Evolutionary conservation across 148 eudicot species (phyloP).

Genomic region (Suaeda aralocaspica): DNA sequence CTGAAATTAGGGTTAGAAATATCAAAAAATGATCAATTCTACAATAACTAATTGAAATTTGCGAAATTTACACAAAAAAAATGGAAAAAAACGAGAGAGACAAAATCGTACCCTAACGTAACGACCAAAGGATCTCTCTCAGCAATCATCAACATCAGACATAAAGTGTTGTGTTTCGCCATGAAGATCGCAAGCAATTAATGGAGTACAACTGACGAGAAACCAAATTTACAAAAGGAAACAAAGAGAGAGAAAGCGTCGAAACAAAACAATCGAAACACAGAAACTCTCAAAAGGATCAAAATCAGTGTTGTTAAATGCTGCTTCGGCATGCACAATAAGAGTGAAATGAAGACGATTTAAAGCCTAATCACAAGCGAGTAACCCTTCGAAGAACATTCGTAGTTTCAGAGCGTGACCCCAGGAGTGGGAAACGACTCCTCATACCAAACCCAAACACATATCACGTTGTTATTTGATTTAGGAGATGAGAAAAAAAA

Average conservation of each 20-base stretch:
- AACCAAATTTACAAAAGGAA: conserved; percentile 5
- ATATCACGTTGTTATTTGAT: conserved; percentile 4
- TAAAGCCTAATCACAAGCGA: conserved; percentile 40
- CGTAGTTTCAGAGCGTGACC: conserved; percentile 18
- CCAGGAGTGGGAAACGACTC: conserved; percentile 19
- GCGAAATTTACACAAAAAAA: background rate
- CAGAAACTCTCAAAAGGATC: conserved; percentile 10
- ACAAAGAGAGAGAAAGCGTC: background rate
- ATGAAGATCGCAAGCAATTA: conserved; percentile 21
- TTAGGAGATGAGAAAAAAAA: background rate
- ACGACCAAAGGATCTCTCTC: conserved; percentile 53
- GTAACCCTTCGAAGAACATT: conserved; percentile 28
- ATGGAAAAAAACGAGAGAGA: too few species aligned
- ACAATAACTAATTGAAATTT: background rate
- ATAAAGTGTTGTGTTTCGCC: conserved; percentile 18
- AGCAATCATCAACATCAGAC: conserved; percentile 38
- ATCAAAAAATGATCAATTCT: background rate
- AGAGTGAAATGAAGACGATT: conserved; percentile 58
- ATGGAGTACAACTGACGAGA: conserved; percentile 24
- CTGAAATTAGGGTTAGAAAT: conserved; percentile 4
- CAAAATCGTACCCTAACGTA: conserved; percentile 43
- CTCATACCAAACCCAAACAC: conserved; percentile 30
- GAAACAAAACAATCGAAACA: conserved; percentile 5
- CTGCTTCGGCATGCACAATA: conserved; percentile 76
- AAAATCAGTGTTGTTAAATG: conserved; percentile 38